Conservation (phyloP, 2,329 filamentous ascomycete genomes). For the Alternaria sp. region DNA sequence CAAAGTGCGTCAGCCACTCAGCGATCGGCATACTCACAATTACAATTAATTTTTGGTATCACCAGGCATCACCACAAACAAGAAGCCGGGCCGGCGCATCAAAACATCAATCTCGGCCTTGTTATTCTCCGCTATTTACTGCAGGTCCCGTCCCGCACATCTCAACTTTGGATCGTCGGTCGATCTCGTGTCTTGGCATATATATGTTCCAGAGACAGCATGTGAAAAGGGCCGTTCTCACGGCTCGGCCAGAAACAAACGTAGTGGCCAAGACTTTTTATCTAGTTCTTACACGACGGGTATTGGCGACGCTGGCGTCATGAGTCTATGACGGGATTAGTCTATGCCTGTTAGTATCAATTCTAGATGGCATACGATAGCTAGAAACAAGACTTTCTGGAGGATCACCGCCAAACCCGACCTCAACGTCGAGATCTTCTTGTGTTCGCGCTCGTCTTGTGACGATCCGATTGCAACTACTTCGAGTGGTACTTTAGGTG, state of each 20-base stretch:
- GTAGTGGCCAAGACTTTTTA: not conserved
- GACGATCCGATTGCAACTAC: too few relatives aligned
- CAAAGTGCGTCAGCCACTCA: not conserved
- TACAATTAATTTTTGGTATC: not conserved
- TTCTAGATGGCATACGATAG: not conserved
- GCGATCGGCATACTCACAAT: not conserved
- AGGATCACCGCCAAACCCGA: not conserved
- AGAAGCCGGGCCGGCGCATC: constrained; percentile 8
- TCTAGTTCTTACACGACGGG: not conserved
- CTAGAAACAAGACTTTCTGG: not conserved
- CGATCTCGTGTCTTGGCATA: not conserved
- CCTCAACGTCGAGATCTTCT: not conserved
- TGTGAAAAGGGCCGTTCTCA: not conserved
- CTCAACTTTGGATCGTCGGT: not conserved
- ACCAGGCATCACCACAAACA: not conserved
- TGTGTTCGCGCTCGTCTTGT: too few relatives aligned
- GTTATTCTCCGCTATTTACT: not conserved
- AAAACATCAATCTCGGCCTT: constrained; percentile 3
- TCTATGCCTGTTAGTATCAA: not conserved
- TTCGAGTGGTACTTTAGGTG: too few relatives aligned
- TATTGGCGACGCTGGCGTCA: not conserved
- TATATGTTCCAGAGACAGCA: not conserved
- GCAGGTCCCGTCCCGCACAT: not conserved
- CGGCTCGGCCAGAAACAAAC: not conserved
- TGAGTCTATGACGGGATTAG: not conserved